A percentile compares a stretch with the other conserved stretches of the same genome.
Evolutionary conservation across 176 grass and related monocot genomes (phyloP).

Genomic region (Triticum monococcum): DNA sequence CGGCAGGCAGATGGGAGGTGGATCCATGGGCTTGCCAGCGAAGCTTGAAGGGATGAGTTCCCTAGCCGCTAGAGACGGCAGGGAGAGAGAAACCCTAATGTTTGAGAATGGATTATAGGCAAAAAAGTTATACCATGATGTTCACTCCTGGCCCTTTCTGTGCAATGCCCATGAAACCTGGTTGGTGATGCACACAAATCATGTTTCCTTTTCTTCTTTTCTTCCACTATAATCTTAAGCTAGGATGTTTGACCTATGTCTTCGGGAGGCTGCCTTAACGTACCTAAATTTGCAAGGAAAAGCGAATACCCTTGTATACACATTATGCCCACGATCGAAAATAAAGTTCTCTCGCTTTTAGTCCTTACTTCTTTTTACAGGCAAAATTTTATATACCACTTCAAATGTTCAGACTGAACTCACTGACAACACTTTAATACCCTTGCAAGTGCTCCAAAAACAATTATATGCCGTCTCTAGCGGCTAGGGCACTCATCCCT

Average conservation of each 20-base stretch:
- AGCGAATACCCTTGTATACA: background rate
- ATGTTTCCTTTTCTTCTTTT: background rate
- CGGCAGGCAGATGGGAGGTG: too few species aligned
- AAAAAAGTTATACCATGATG: background rate
- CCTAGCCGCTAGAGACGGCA: too few species aligned
- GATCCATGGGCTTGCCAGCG: too few species aligned
- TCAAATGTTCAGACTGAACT: background rate
- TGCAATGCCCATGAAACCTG: background rate
- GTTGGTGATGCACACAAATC: background rate
- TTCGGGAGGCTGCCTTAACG: too few species aligned
- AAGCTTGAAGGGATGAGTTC: too few species aligned
- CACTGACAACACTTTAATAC: background rate
- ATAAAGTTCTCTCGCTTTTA: too few species aligned
- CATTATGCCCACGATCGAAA: background rate
- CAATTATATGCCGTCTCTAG: background rate
- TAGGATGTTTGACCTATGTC: background rate
- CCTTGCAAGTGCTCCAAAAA: background rate
- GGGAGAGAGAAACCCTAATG: too few species aligned
- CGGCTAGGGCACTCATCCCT: too few species aligned
- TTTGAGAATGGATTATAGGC: too few species aligned
- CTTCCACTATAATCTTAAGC: background rate
- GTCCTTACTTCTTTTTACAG: background rate
- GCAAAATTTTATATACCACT: background rate
- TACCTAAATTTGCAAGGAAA: background rate
- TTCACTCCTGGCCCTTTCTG: slow-evolving; percentile 4